These are phyloP conservation scores for Schizopora paradoxa DNA, from an alignment of 1,284 basidiomycete species.

Conservation along the genomic window DNA sequence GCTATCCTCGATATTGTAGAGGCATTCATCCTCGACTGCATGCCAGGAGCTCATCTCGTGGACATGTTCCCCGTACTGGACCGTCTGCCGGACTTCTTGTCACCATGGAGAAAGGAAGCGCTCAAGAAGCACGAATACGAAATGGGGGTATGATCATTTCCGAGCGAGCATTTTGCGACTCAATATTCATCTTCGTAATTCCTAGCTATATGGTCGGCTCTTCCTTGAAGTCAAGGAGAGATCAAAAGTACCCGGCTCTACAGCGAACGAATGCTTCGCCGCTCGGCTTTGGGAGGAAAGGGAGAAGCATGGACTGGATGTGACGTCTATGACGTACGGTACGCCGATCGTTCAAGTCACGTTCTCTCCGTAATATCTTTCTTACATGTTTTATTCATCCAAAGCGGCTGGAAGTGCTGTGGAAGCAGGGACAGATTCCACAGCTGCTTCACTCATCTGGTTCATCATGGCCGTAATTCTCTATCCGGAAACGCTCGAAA, in stretches of 20 bases:
- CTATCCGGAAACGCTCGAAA: constrained; percentile 10
- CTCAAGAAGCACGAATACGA: constrained; percentile 1
- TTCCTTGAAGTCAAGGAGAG: constrained; percentile 9
- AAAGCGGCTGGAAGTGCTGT: constrained; percentile 12
- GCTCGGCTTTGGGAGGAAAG: constrained; percentile 14
- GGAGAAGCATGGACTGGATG: constrained; percentile 8
- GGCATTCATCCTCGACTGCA: constrained; percentile 1
- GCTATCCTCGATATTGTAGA: not conserved
- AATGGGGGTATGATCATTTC: not conserved
- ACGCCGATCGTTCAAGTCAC: too few relatives aligned
- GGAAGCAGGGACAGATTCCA: constrained; percentile 15
- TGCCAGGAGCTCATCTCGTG: constrained; percentile 4
- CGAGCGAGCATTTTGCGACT: not conserved
- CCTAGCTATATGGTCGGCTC: constrained; percentile 9
- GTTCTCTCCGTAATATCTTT: not conserved
- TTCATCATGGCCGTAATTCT: constrained; percentile 16
- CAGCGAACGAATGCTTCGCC: constrained; percentile 12
- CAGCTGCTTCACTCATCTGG: constrained; percentile 10
- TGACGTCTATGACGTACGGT: constrained; percentile 9
- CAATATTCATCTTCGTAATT: not conserved
- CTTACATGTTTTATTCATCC: constrained; percentile 2
- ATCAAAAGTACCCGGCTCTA: not conserved
- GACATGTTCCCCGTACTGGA: constrained; percentile 10
- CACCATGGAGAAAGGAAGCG: constrained; percentile 4
- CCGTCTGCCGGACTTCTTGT: not conserved